Evolutionary conservation across 2,329 filamentous ascomycete species (phyloP), one percentile per base, ranked within the genome.

Genomic region (Biscogniauxia sp.): DNA sequence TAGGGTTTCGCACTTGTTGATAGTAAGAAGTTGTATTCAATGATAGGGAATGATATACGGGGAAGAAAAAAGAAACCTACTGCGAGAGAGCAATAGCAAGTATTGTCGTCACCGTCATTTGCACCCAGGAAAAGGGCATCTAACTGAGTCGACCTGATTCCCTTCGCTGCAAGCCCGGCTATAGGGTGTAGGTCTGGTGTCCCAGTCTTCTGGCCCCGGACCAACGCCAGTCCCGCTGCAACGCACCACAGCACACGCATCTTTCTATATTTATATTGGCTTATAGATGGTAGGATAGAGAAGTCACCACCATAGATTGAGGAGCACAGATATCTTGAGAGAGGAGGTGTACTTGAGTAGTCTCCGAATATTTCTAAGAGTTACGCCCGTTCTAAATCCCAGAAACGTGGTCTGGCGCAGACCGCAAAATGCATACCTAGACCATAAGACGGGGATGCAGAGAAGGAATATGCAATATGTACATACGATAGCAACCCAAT

Each of bases 1-100:
- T 19, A 66, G 58, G 17, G 57, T 55, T 20, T 62, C 58, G 53
- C 60, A 66, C 62, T 66, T 13, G 20, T 2, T n/a, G 23, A 51
- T 13, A 13, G 50, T 51, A 9, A 51, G 50, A 50, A 32, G 6
- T 17, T 2, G 17, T 45, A 45, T 45, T 45, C 37, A 17, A 6
- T 5, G 15, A 13, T 17, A 45, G 37, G 37, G 15, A 17, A n/a
- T 13, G 37, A 15, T 6, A 45, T 15, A 1, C 13, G 1, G 11
- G 17, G 17, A 17, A 45, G 7, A 6, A 11, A 11, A 17, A 45
- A n/a, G 11, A 45, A 45, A 17, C 37, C 2, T 17, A 45, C 37
- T 45, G 37, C 37, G 11, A 45, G 37, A 6, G 37, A 15, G n/a
- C 37, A 45, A 45, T 45, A n/a, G 11, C 37, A 45, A 13, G 2